Evolutionary conservation across 2,329 filamentous ascomycete genomes (phyloP), one percentile per base, ranked within the genome.

Genomic region (Cladorrhinum sp.): DNA sequence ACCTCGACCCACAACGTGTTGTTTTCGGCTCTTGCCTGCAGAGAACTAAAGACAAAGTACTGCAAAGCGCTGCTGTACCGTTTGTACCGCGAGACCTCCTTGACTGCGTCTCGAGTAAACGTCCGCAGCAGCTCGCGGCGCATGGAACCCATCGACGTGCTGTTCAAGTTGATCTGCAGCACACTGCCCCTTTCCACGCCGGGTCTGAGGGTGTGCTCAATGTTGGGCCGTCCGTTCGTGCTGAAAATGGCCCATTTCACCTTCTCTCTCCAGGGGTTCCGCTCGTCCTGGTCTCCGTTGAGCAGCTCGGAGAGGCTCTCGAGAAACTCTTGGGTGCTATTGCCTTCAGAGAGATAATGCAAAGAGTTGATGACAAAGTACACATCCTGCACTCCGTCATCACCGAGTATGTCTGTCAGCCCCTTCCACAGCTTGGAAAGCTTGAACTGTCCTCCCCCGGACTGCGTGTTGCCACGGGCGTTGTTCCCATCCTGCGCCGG

Each of bases 331-430:
- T 9, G 4, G 26, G 26, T 28, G 26, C 26, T 51, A 18, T 28
- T 51, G 26, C 24, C 53, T 42, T 28, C 48, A 8, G 58, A 60
- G 42, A 60, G 50, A 46, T 52, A 30, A 50, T 62, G 60, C 18
- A 62, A 18, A 10, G 58, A 59, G 51, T 59, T 59, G 42, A 62
- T 36, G 51, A 62, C 60, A 33, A 59, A 33, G 33, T 62, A 62
- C 16, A 62, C 57, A 42, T 62, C 60, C 23, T 60, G 42, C 10
- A 60, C 58, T 5, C 26, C 55, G 10, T 46, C 23, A 18, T 62
- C 60, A 10, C 28, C 28, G 16, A 62, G 51, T 23, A 59, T 62
- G 20, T 58, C 57, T 12, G 52, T 58, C 14, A 63, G 18, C 9
- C 61, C 58, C 26, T 58, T 54, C 58, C 61, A 63, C 23, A 63